Conservation (phyloP, 305 asterid genomes). For the Fraxinus paxiana region DNA sequence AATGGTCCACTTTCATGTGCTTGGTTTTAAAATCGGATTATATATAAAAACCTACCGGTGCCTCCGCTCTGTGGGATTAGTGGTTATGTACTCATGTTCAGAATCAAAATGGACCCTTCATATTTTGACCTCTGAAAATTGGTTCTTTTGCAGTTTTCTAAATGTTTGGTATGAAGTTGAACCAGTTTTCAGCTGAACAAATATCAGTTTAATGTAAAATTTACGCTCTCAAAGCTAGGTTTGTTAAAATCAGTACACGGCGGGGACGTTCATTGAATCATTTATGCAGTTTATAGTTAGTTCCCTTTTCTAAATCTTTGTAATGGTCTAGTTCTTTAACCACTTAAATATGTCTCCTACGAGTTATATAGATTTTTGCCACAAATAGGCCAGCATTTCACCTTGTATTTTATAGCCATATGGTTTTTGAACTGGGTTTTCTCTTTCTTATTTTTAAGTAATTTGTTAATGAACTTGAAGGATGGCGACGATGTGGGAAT, state of each 20-base stretch:
- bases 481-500: conserved; percentile 89
- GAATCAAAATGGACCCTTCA: neutral
- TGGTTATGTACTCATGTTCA: neutral
- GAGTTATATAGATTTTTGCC: neutral
- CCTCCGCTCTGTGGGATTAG: neutral
- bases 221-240: neutral
- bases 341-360: neutral
- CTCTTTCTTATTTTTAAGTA: neutral
- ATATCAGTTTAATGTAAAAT: neutral
- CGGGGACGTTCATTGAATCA: neutral
- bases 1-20: neutral
- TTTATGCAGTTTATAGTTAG: neutral
- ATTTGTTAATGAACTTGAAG: conserved; percentile 35
- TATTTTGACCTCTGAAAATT: neutral
- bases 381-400: neutral
- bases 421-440: neutral
- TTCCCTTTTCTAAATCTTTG: neutral
- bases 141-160: neutral
- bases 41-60: neutral
- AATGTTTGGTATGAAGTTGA: neutral
- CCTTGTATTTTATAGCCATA: neutral
- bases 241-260: neutral
- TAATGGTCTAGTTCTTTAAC: neutral
- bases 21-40: neutral
- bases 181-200: neutral